Percentiles rank a stretch among this genome's conserved stretches.
Evolutionary conservation across 306 rosid species (phyloP).

Genomic region (Quercus glauca): DNA sequence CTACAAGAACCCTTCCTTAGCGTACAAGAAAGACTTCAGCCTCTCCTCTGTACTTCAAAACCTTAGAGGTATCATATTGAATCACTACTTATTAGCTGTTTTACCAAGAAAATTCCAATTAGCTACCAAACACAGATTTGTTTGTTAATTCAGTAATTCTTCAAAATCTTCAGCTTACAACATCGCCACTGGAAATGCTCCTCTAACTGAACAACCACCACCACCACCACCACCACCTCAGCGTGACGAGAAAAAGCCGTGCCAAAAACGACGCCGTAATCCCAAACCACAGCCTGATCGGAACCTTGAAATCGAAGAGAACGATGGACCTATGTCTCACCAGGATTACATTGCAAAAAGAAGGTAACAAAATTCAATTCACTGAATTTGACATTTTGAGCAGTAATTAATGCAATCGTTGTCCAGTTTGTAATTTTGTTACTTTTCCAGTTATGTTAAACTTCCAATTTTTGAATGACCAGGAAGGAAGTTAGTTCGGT

Average conservation of each 20-base stretch:
- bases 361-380: slow-evolving; percentile 35
- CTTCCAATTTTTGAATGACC: slow-evolving; percentile 13
- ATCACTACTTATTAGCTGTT: no score
- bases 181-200: slow-evolving; percentile 55
- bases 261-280: slow-evolving; percentile 47
- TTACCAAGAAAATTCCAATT: not conserved
- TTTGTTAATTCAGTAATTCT: not conserved
- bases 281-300: slow-evolving; percentile 17
- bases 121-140: not conserved
- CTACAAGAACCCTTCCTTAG: slow-evolving; percentile 71
- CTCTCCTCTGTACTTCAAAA: slow-evolving; percentile 72
- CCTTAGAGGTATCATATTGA: slow-evolving; percentile 37
- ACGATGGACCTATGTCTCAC: slow-evolving; percentile 66
- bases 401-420: not conserved
- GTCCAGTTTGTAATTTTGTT: not conserved
- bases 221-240: not conserved
- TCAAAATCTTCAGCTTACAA: slow-evolving; percentile 57
- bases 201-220: slow-evolving; percentile 24
- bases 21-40: slow-evolving; percentile 68
- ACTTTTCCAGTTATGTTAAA: not conserved
- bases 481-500: slow-evolving; percentile 57
- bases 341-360: slow-evolving; percentile 61
- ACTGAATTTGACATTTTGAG: not conserved
- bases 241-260: not conserved
- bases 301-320: slow-evolving; percentile 15